Conservation (phyloP, 352 stramenopile genomes). For the Albugo candida region DNA sequence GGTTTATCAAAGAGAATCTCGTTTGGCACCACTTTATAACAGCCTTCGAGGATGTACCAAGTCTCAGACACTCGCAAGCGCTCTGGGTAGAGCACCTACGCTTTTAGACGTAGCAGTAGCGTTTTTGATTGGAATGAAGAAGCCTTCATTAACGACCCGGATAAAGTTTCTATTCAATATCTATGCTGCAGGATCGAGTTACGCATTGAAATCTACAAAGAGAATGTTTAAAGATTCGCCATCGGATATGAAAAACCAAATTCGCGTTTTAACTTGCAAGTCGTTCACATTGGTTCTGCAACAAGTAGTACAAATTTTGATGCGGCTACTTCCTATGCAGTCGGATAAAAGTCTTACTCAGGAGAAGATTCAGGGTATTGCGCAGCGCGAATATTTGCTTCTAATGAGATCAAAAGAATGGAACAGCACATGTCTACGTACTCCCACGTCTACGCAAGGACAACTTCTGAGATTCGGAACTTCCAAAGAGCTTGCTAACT, state of each 20-base stretch:
- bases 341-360: slow-evolving; percentile 11
- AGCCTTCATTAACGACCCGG: slow-evolving; percentile 28
- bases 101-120: slow-evolving; percentile 26
- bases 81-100: slow-evolving; percentile 1
- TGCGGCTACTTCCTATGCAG: neutral
- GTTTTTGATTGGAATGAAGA: slow-evolving; percentile 30
- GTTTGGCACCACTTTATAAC: slow-evolving; percentile 43
- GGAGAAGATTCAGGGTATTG: slow-evolving; percentile 20
- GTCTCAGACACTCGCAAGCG: neutral
- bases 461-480: no score
- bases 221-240: slow-evolving; percentile 12
- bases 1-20: slow-evolving; percentile 28
- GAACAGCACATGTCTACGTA: neutral
- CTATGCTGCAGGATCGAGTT: slow-evolving; percentile 13
- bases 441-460: neutral
- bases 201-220: slow-evolving; percentile 10
- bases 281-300: neutral
- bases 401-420: slow-evolving; percentile 14
- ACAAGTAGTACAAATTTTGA: neutral
- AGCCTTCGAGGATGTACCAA: slow-evolving; percentile 13
- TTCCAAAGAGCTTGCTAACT: neutral
- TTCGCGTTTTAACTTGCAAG: slow-evolving; percentile 2
- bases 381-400: slow-evolving; percentile 43
- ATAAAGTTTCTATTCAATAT: slow-evolving; percentile 58
- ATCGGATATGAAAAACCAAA: slow-evolving; percentile 1